Percentiles rank a stretch among this genome's conserved stretches.
These are phyloP conservation scores for Kalaharituber pfeilii DNA, from an alignment of 2,329 filamentous ascomycete species.

Conservation along the genomic window DNA sequence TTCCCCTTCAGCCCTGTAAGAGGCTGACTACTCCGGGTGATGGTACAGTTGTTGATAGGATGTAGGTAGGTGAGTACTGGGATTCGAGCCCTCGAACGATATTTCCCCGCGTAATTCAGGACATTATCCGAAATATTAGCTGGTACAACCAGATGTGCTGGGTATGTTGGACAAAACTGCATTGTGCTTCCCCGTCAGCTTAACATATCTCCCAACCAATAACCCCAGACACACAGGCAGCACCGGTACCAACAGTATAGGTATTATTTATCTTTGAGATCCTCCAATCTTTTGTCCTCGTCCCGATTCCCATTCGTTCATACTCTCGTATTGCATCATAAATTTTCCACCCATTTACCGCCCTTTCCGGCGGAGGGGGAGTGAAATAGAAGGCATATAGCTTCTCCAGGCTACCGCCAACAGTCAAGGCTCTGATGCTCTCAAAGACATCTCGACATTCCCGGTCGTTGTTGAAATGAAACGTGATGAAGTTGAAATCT, in stretches of 20 bases:
- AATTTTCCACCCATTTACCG: slow-evolving; percentile 61
- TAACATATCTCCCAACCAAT: neutral
- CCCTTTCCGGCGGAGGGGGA: slow-evolving; percentile 53
- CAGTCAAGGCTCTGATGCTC: slow-evolving; percentile 57
- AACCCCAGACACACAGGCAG: neutral
- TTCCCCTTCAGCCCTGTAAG: slow-evolving; percentile 71
- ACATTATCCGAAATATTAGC: slow-evolving; percentile 89
- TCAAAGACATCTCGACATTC: slow-evolving; percentile 74
- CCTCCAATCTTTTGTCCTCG: slow-evolving; percentile 60
- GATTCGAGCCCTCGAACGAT: slow-evolving; percentile 75
- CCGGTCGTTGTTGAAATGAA: slow-evolving; percentile 62
- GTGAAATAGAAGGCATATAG: slow-evolving; percentile 80
- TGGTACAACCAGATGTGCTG: slow-evolving; percentile 66
- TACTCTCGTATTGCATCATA: slow-evolving; percentile 81
- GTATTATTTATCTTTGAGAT: slow-evolving; percentile 79
- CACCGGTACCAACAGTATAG: slow-evolving; percentile 40
- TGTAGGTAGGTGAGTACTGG: slow-evolving; percentile 89
- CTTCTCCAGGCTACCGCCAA: slow-evolving; percentile 56
- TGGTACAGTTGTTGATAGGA: slow-evolving; percentile 88
- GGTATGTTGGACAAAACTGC: slow-evolving; percentile 80
- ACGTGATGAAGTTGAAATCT: slow-evolving; percentile 85
- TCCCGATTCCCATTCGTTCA: slow-evolving; percentile 55
- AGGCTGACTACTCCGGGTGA: slow-evolving; percentile 86
- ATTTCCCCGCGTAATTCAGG: slow-evolving; percentile 77
- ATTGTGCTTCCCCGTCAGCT: neutral